phyloP scores from a whole-genome alignment of 2,329 filamentous ascomycete species.

The Penicillium sp. region DNA sequence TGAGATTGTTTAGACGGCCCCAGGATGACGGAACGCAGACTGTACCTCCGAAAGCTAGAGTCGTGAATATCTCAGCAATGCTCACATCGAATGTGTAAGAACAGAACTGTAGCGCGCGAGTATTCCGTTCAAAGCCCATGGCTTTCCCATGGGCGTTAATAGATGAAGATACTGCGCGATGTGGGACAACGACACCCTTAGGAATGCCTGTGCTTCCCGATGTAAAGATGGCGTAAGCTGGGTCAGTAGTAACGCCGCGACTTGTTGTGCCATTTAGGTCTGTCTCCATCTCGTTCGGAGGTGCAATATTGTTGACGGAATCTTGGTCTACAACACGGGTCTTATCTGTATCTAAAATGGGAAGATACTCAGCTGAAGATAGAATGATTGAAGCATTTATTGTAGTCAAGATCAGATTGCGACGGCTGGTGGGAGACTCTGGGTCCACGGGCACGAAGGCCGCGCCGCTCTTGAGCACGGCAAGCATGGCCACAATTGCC shows the following conservation, averaged over 20 bases:
- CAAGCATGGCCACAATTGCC: slow-evolving; percentile 15
- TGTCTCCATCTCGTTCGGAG: neutral
- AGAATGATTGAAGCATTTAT: no score
- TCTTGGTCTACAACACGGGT: no score
- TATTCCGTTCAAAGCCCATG: slow-evolving; percentile 24
- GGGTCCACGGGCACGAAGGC: slow-evolving; percentile 34
- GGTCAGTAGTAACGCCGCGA: no score
- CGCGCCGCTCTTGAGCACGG: slow-evolving; percentile 22
- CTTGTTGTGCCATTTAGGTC: no score
- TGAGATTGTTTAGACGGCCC: neutral
- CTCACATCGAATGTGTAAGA: slow-evolving; percentile 7
- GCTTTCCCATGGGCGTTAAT: slow-evolving; percentile 51
- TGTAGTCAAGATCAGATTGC: neutral
- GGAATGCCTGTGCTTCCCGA: slow-evolving; percentile 11
- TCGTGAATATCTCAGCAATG: neutral
- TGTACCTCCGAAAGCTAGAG: neutral
- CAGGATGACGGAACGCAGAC: neutral
- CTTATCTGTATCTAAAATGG: no score
- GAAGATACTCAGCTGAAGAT: no score
- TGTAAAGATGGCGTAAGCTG: slow-evolving; percentile 10
- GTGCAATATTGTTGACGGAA: no score
- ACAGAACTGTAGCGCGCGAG: neutral
- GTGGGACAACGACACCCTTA: slow-evolving; percentile 5
- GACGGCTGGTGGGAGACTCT: neutral
- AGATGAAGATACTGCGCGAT: slow-evolving; percentile 34